These are phyloP conservation scores for Phyllosticta citriasiana DNA, from an alignment of 2,329 filamentous ascomycete species.

Conservation along the genomic window DNA sequence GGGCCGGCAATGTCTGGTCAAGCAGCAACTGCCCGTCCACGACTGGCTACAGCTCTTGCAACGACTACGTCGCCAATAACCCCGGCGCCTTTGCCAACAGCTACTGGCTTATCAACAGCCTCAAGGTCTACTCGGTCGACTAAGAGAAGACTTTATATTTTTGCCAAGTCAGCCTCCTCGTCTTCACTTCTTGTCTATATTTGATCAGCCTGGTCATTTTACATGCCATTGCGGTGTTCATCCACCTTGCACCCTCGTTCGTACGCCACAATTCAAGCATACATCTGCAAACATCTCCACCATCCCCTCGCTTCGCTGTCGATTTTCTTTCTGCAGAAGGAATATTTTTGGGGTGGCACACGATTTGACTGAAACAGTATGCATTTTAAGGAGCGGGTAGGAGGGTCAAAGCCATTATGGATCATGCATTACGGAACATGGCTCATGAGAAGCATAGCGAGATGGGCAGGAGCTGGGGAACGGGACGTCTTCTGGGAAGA, in stretches of 20 bases:
- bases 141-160: background rate
- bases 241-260: background rate
- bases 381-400: background rate
- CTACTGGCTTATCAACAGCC: constrained; percentile 30
- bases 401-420: background rate
- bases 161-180: background rate
- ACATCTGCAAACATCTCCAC: background rate
- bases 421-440: background rate
- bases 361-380: background rate
- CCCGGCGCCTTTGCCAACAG: constrained; percentile 27
- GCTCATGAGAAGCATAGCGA: background rate
- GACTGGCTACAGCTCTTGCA: constrained; percentile 22
- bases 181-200: background rate
- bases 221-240: background rate
- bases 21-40: constrained; percentile 20
- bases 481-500: background rate
- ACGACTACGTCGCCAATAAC: constrained; percentile 28
- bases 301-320: background rate
- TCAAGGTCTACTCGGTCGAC: constrained; percentile 25
- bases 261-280: background rate
- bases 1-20: constrained; percentile 40
- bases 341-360: background rate
- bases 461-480: background rate
- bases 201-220: background rate
- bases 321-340: background rate